Evolutionary conservation across 169 alveolate genomes (phyloP), one percentile per base, ranked within the genome.

Genomic region (Plasmodium chabaudi): DNA sequence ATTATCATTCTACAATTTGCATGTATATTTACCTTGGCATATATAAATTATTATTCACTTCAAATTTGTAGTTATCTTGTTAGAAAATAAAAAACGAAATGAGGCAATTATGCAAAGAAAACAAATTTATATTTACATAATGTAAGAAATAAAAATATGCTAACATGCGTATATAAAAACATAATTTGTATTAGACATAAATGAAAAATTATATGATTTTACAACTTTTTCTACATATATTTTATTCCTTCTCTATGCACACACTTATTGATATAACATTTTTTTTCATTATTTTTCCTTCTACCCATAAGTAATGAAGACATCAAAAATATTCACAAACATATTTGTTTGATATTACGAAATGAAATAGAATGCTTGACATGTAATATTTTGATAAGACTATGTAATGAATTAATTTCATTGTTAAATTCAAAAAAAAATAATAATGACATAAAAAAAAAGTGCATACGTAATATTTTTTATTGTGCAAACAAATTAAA

Each of bases 401-500:
- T 61, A 63, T 75, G 88, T 49, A 75, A 61, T 42, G 75, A 75
- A 15, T 63, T 53, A n/a, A 25, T 63, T 27, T n/a, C 34, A 21
- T 27, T 56, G 17, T 39, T 75, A 9, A 63, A 42, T n/a, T 46
- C 0, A 12, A 19, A 47, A 53, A 49, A 21, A 1, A 68, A 75
- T 47, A 19, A 63, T 49, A 72, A 39, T 17, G 27, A 56, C 6
- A 60, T 53, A 68, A n/a, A 49, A 25, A 75, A 47, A 27, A 75
- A 51, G 47, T 75, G 88, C 27, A 60, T 75, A 47, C 23, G 88
- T 19, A 75, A 75, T 67, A 75, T 75, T 12, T 44, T 75, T 7
- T 75, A 75, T 44, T 55, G 88, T 75, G 27, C 88, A 9, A 56
- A 75, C 57, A 75, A 75, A 63, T 42, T 75, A 63, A 60, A 46